Conservation (phyloP, 345 rosid genomes). For the Arabidopsis suecica region DNA sequence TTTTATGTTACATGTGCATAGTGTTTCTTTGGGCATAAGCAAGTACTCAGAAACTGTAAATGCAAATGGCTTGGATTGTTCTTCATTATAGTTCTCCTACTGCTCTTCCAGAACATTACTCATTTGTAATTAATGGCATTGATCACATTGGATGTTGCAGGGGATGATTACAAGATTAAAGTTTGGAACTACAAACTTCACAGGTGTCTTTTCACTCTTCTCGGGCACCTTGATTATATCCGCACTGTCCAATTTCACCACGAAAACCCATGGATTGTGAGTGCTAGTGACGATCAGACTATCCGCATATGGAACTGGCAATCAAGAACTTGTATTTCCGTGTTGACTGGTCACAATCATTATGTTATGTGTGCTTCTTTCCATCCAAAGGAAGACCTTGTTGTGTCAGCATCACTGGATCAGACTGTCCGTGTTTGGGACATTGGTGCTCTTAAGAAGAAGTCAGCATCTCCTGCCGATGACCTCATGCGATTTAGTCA, state of each 20-base stretch:
- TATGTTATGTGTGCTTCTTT: conserved; percentile 99
- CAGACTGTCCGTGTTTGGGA: conserved; percentile 99
- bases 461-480: conserved; percentile 89
- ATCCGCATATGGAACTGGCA: conserved; percentile 99
- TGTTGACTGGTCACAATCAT: conserved; percentile 95
- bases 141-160: conserved; percentile 50
- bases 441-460: conserved; percentile 86
- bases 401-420: conserved; percentile 95
- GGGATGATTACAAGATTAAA: conserved; percentile 96
- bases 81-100: neutral
- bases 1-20: neutral
- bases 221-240: conserved; percentile 96
- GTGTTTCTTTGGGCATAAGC: conserved; percentile 1
- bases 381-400: conserved; percentile 96
- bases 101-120: conserved; percentile 7
- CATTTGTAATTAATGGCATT: conserved; percentile 1
- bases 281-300: conserved; percentile 99
- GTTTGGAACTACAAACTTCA: conserved; percentile 97
- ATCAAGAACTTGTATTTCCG: conserved; percentile 93
- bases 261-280: conserved; percentile 97
- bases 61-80: conserved; percentile 30
- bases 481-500: conserved; percentile 85
- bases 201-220: conserved; percentile 90
- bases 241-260: conserved; percentile 98
- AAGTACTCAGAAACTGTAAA: conserved; percentile 1